These are phyloP conservation scores for Colletotrichum sansevieriae DNA, from an alignment of 2,329 filamentous ascomycete species.

Conservation along the genomic window DNA sequence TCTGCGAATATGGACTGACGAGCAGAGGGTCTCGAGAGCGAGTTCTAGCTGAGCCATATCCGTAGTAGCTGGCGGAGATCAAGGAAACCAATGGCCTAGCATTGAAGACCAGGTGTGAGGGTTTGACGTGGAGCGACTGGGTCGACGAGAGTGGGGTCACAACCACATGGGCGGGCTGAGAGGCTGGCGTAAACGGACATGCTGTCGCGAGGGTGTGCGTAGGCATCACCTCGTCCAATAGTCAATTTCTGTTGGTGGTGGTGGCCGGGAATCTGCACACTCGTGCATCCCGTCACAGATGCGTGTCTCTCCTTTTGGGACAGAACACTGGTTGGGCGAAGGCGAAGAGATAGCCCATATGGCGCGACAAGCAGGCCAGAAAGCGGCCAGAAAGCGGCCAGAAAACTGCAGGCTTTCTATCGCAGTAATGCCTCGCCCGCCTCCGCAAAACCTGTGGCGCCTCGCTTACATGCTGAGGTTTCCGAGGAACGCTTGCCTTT, in stretches of 20 bases:
- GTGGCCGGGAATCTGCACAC: slow-evolving; percentile 40
- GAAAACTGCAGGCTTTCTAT: background rate
- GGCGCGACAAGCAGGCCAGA: slow-evolving; percentile 9
- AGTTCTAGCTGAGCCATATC: slow-evolving; percentile 12
- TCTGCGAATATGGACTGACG: background rate
- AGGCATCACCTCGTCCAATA: background rate
- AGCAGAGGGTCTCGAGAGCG: background rate
- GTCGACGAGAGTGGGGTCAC: slow-evolving; percentile 18
- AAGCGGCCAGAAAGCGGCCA: background rate
- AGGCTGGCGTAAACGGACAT: slow-evolving; percentile 10
- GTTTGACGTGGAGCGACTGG: slow-evolving; percentile 27
- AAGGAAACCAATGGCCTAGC: slow-evolving; percentile 8
- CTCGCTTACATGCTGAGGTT: slow-evolving; percentile 7
- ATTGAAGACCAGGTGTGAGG: background rate
- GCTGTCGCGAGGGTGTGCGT: slow-evolving; percentile 10
- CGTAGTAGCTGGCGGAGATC: slow-evolving; percentile 20
- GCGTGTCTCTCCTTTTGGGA: slow-evolving; percentile 39
- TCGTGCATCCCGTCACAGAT: slow-evolving; percentile 40
- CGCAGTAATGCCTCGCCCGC: background rate
- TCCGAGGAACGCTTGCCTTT: background rate
- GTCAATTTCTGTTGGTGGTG: slow-evolving; percentile 7
- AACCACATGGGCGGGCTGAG: slow-evolving; percentile 13
- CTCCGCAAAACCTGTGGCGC: slow-evolving; percentile 10
- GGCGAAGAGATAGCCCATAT: slow-evolving; percentile 9
- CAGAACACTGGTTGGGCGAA: slow-evolving; percentile 6